Base-by-base conservation (phyloP, 331 rosid genomes). In the Pyrus hybrid region DNA sequence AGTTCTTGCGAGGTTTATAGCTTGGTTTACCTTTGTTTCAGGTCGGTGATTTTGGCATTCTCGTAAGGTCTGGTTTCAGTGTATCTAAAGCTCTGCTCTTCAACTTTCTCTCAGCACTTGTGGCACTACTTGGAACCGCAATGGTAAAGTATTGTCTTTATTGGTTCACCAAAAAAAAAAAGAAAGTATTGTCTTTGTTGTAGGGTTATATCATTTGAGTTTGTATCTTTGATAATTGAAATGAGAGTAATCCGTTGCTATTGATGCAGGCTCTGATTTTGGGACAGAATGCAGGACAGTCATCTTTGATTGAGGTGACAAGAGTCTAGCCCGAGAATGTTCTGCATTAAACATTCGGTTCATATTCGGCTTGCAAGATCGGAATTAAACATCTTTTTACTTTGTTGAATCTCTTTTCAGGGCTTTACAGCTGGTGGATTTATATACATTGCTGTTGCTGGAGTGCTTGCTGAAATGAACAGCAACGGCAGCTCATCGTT, bases 341-440 rank as follows among this genome's bases (percentile, higher is more conserved):
- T 60, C 49, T 61, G 76, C n/a, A 26, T 32, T 71, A 66, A 45
- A 71, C 20, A 28, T 25, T 22, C 57, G 22, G 22, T 43, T 78
- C 63, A 76, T 66, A 30, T 20, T 45, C 69, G 45, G 70, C 61
- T 66, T 75, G 80, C 66, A 72, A 60, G 66, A 35, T 54, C 53
- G 21, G 7, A 29, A 54, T 17, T 63, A n/a, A n/a, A n/a, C n/a
- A 26, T 23, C 7, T 23, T 67, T 83, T 3, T 67, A 5, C 18
- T 58, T 45, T 68, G 67, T 69, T 60, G 43, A 63, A 8, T 54
- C 47, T 43, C 3, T 81, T 72, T 51, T 73, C 92, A 94, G 99
- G 97, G 97, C 23, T 92, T 94, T 71, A 92, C 99, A 11, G 99
- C 97, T 0, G 99, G 99, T 70, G 99, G 99, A 67, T 94, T 94